Conservation (phyloP, 495 filamentous ascomycete genomes). For the Aspergillus homomorphus region DNA sequence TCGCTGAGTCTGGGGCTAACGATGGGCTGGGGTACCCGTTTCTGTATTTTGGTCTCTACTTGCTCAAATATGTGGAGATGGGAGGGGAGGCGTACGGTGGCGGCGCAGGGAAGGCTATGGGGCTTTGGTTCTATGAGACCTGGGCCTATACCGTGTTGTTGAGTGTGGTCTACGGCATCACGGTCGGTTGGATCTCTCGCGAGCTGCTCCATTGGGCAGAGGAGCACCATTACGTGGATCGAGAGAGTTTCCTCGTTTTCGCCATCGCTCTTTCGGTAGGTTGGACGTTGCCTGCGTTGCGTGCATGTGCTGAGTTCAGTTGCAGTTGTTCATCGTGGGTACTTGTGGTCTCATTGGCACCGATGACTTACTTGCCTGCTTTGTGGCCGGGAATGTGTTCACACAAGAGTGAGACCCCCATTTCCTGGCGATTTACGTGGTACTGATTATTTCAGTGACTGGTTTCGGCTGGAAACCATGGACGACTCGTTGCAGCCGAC, state of each 20-base stretch:
- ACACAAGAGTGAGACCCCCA: slow-evolving; percentile 64
- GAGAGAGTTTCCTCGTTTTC: slow-evolving; percentile 88
- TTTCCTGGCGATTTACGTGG: not conserved
- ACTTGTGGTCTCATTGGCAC: slow-evolving; percentile 88
- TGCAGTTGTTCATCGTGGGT: slow-evolving; percentile 72
- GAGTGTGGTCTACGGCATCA: slow-evolving; percentile 72
- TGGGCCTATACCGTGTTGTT: slow-evolving; percentile 81
- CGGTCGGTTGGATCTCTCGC: slow-evolving; percentile 77
- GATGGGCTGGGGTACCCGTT: slow-evolving; percentile 95
- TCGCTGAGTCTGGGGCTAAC: slow-evolving; percentile 88
- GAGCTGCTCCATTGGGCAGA: slow-evolving; percentile 82
- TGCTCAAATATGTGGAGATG: slow-evolving; percentile 70
- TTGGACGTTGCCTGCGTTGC: slow-evolving; percentile 22
- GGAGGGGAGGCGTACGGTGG: slow-evolving; percentile 56
- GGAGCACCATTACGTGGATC: slow-evolving; percentile 76
- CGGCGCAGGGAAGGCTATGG: slow-evolving; percentile 64
- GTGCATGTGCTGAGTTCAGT: slow-evolving; percentile 15
- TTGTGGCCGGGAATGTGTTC: slow-evolving; percentile 88
- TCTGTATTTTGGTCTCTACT: slow-evolving; percentile 77
- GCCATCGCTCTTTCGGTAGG: slow-evolving; percentile 76
- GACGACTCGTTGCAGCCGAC: slow-evolving; percentile 90
- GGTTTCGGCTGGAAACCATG: slow-evolving; percentile 84
- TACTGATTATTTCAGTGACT: slow-evolving; percentile 54
- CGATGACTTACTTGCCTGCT: slow-evolving; percentile 90
- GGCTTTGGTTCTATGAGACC: slow-evolving; percentile 82